These are phyloP conservation scores for Coemansia sp. DNA, from an alignment of 192 early-diverging fungal species.

Conservation along the genomic window DNA sequence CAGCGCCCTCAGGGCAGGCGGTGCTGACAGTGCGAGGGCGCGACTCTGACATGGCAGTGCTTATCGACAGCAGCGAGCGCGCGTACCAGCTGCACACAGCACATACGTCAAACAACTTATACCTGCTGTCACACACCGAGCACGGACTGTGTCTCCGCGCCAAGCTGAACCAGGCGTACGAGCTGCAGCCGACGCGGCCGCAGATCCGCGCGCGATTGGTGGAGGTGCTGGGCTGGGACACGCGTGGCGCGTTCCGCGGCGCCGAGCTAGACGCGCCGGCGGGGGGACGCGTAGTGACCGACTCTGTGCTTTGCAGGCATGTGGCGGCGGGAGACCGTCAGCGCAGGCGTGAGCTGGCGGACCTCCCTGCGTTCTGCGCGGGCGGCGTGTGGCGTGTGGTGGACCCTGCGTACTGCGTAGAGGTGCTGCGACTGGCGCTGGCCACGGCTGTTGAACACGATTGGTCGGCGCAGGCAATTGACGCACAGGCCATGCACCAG, in stretches of 20 bases:
- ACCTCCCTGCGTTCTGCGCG: conserved; percentile 40
- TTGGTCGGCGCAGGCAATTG: conserved; percentile 27
- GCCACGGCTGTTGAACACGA: conserved; percentile 40
- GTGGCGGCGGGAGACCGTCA: conserved; percentile 24
- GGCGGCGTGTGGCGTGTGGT: background rate
- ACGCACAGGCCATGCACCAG: conserved; percentile 7
- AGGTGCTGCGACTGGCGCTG: conserved; percentile 38
- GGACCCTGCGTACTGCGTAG: conserved; percentile 23
- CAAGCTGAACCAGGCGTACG: conserved; percentile 43
- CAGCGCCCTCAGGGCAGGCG: background rate
- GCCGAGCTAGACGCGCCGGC: conserved; percentile 28
- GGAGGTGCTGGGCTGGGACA: conserved; percentile 40
- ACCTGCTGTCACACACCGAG: conserved; percentile 20
- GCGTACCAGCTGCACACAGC: conserved; percentile 38
- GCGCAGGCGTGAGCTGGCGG: conserved; percentile 26
- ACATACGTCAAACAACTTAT: conserved; percentile 50
- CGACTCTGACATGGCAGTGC: conserved; percentile 26
- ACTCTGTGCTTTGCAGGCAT: conserved; percentile 14
- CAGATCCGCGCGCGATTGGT: conserved; percentile 30
- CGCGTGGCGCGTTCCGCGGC: conserved; percentile 39
- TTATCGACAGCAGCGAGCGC: conserved; percentile 22
- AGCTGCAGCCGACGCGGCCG: conserved; percentile 34
- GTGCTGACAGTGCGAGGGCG: conserved; percentile 34
- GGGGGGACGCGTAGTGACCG: conserved; percentile 13
- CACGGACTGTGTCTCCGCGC: conserved; percentile 20